Conservation (phyloP, 1,284 basidiomycete species). For the Moesziomyces sp. region DNA sequence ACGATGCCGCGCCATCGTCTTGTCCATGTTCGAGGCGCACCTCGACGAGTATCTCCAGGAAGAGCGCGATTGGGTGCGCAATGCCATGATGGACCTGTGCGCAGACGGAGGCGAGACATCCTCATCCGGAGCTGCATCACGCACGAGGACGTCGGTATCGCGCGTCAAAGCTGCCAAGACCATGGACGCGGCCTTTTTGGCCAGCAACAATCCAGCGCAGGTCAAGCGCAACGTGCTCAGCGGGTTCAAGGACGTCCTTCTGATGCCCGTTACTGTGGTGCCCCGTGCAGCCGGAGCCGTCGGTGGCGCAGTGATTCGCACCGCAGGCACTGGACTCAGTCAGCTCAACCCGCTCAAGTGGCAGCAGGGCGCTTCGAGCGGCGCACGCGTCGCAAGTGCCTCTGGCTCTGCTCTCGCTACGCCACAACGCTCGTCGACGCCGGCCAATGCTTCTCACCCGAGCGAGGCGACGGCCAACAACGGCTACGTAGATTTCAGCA, state of each 20-base stretch:
- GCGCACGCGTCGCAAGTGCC: slow-evolving; percentile 11
- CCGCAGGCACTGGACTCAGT: slow-evolving; percentile 51
- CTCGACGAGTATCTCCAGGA: slow-evolving; percentile 97
- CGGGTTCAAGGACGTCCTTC: slow-evolving; percentile 86
- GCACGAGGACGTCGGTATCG: slow-evolving; percentile 57
- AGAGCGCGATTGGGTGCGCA: slow-evolving; percentile 85
- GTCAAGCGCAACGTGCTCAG: slow-evolving; percentile 92
- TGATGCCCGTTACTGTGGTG: slow-evolving; percentile 94
- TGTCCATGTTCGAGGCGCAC: slow-evolving; percentile 90
- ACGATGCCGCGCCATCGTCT: slow-evolving; percentile 80
- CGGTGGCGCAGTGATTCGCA: slow-evolving; percentile 52
- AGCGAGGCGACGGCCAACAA: slow-evolving; percentile 20
- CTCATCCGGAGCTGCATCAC: slow-evolving; percentile 72
- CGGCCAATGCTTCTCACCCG: not conserved
- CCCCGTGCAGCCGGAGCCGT: slow-evolving; percentile 81
- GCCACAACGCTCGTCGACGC: slow-evolving; percentile 15
- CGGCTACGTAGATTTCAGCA: slow-evolving; percentile 56
- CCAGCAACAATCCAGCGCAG: slow-evolving; percentile 86
- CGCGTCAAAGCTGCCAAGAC: slow-evolving; percentile 18
- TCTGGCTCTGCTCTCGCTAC: slow-evolving; percentile 9
- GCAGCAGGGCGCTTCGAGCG: slow-evolving; percentile 37
- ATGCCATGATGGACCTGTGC: slow-evolving; percentile 79
- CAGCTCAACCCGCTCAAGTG: slow-evolving; percentile 56
- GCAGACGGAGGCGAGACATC: slow-evolving; percentile 77
- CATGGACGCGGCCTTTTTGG: slow-evolving; percentile 74